Evolutionary conservation across 2,329 filamentous ascomycete species (phyloP), one percentile per base, ranked within the genome.

Genomic region (Cercospora sp.): DNA sequence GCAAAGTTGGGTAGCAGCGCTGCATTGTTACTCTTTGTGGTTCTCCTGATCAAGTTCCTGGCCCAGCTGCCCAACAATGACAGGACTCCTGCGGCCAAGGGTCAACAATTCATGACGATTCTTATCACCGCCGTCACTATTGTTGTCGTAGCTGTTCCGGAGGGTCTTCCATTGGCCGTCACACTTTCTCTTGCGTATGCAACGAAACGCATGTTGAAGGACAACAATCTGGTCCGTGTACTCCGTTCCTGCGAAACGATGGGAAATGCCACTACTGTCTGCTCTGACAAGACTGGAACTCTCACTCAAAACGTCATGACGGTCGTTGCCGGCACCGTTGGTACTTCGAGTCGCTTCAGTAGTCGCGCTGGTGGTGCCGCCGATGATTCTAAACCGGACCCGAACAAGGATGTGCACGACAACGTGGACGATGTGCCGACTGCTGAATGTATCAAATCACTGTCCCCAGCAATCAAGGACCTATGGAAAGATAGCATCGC

Each of bases 1-100:
- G 89, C 89, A n/a, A 91, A 91, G 75, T 84, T 91, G 51, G 89
- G 89, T 79, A 92, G 92, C 77, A 88, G 87, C 68, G 92, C 93
- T 60, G 92, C 91, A 71, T 82, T 95, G 13, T 79, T 94, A 9
- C 84, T 97, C 58, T 97, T 97, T 80, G 84, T 94, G 58, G 90
- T 96, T 57, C 84, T 97, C 13, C 87, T 97, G 75, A 94, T 97
- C 81, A 87, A 93, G 74, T 97, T 96, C 77, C 83, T 95, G 9
- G 92, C 89, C 59, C 81, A 87, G 12, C 85, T 97, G 3, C 85
- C 85, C 3, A 74, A 80, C 18, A 83, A 87, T 67, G 71, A 76
- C 3, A 81, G 81, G 1, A 85, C 85, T 0, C 84, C 92, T 3
- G 89, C 91, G 2, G 79, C 88, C 63, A 97, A 96, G 81, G 93